These are phyloP conservation scores for Suhomyces sp. DNA, from an alignment of 805 yeast genomes.

Conservation along the genomic window DNA sequence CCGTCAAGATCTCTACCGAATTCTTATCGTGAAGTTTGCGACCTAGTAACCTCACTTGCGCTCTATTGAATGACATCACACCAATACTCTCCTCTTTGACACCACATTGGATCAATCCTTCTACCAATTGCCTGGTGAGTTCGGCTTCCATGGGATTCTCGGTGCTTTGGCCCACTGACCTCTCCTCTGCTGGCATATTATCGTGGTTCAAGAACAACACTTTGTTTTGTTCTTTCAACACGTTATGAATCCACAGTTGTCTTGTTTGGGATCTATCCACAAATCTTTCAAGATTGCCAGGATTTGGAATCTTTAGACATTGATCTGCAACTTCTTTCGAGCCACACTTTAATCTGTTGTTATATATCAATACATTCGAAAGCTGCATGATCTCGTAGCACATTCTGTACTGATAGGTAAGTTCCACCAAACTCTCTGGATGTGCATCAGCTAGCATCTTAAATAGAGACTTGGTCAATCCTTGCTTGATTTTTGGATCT, in stretches of 20 bases:
- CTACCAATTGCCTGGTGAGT: constrained; percentile 59
- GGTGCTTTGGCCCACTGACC: constrained; percentile 58
- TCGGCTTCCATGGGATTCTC: constrained; percentile 73
- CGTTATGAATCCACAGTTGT: constrained; percentile 52
- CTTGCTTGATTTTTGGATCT: constrained; percentile 60
- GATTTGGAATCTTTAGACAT: constrained; percentile 46
- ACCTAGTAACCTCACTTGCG: constrained; percentile 53
- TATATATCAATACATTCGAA: constrained; percentile 76
- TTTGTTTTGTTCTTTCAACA: constrained; percentile 51
- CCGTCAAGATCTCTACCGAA: constrained; percentile 78
- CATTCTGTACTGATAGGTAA: constrained; percentile 89
- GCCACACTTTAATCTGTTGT: constrained; percentile 77
- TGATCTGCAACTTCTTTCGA: constrained; percentile 59
- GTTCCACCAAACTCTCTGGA: constrained; percentile 72
- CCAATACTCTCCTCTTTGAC: constrained; percentile 64
- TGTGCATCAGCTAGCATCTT: constrained; percentile 65
- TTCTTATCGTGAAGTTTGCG: constrained; percentile 24
- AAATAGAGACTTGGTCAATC: constrained; percentile 75
- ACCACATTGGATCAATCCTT: constrained; percentile 57
- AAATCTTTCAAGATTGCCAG: constrained; percentile 5
- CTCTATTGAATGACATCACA: constrained; percentile 83
- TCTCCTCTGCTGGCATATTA: constrained; percentile 54
- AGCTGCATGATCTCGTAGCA: constrained; percentile 81
- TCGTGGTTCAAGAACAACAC: constrained; percentile 87
- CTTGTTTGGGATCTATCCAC: background rate